Conservation (phyloP, 2,329 filamentous ascomycete species). For the Talaromyces sp. region DNA sequence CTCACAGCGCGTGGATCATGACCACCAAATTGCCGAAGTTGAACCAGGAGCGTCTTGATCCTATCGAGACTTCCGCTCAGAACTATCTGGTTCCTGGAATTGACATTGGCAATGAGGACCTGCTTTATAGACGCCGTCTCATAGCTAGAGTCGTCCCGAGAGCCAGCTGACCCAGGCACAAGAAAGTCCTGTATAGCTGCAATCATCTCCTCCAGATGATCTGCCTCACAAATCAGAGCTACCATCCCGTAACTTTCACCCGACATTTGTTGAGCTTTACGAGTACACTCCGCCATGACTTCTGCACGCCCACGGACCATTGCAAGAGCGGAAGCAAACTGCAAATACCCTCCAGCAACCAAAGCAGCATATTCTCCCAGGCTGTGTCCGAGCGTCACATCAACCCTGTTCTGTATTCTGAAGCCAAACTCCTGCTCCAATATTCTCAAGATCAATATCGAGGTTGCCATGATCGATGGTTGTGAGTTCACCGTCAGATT, state of each 20-base stretch:
- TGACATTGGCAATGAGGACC: slow-evolving; percentile 88
- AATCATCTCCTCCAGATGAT: slow-evolving; percentile 67
- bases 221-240: slow-evolving; percentile 80
- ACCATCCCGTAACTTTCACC: slow-evolving; percentile 92
- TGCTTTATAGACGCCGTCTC: slow-evolving; percentile 74
- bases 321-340: slow-evolving; percentile 71
- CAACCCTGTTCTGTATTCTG: slow-evolving; percentile 63
- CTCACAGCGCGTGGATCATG: slow-evolving; percentile 86
- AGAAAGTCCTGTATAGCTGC: slow-evolving; percentile 75
- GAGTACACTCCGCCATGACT: slow-evolving; percentile 75
- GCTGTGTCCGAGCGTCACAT: slow-evolving; percentile 84
- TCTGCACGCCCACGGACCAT: slow-evolving; percentile 75
- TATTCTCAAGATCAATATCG: slow-evolving; percentile 81
- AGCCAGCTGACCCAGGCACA: slow-evolving; percentile 61
- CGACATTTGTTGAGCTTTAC: slow-evolving; percentile 59
- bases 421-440: slow-evolving; percentile 84
- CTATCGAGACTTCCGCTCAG: slow-evolving; percentile 79
- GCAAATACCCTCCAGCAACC: slow-evolving; percentile 75
- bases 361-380: slow-evolving; percentile 90
- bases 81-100: slow-evolving; percentile 94
- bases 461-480: slow-evolving; percentile 93
- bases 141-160: slow-evolving; percentile 64
- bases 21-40: slow-evolving; percentile 82
- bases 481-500: slow-evolving; percentile 85
- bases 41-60: slow-evolving; percentile 76